These are phyloP conservation scores for Sclerotinia spermophila DNA, from an alignment of 2,329 filamentous ascomycete genomes.

Conservation along the genomic window DNA sequence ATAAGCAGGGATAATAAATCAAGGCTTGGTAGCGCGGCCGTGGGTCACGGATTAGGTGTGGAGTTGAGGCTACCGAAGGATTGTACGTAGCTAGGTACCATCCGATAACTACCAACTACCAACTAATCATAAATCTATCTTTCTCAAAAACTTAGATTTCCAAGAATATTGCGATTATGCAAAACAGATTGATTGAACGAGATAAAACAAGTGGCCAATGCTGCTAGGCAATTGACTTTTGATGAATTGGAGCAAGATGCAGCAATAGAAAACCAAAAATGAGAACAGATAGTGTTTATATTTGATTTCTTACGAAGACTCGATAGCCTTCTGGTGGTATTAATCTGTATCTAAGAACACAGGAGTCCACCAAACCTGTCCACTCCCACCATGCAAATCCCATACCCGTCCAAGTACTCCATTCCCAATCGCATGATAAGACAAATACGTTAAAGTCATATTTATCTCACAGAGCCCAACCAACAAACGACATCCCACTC, in stretches of 20 bases:
- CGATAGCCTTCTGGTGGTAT: background rate
- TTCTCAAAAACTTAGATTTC: background rate
- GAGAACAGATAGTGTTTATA: background rate
- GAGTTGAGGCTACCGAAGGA: background rate
- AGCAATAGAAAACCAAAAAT: background rate
- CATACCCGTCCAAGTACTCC: slow-evolving; percentile 4
- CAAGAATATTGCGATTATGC: background rate
- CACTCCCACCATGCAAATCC: background rate
- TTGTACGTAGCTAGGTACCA: background rate
- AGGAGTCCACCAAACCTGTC: background rate
- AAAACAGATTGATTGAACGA: background rate
- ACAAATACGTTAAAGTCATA: slow-evolving; percentile 15
- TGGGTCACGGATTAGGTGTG: background rate
- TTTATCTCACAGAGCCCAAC: background rate
- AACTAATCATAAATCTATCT: background rate
- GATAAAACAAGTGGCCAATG: background rate
- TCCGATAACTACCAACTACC: background rate
- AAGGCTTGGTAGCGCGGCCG: background rate
- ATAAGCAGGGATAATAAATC: background rate
- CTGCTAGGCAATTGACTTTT: background rate
- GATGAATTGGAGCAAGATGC: background rate
- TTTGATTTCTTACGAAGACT: background rate
- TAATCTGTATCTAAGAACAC: slow-evolving; percentile 1
- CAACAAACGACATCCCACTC: slow-evolving; percentile 1
- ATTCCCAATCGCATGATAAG: background rate